A percentile compares a stretch with the other conserved stretches of the same genome.
phyloP scores from a whole-genome alignment of 2,329 filamentous ascomycete species.

The Daldinia sp. region DNA sequence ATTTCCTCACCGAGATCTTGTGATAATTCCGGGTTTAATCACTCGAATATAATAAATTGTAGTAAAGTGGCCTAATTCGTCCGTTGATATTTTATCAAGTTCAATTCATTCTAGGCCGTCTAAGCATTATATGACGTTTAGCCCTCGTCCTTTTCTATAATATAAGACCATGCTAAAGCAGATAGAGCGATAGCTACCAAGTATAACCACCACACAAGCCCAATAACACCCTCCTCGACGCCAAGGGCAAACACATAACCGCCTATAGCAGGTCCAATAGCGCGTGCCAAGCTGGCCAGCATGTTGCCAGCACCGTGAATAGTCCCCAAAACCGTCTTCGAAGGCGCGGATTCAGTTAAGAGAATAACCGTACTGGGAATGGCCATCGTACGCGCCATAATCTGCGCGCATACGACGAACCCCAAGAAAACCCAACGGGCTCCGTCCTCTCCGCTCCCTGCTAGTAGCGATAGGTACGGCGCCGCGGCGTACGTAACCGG shows the following conservation, averaged over 20 bases:
- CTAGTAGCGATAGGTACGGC: conserved; percentile 70
- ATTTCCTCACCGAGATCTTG: not conserved
- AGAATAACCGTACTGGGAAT: conserved; percentile 57
- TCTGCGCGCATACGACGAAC: conserved; percentile 68
- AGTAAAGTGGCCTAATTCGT: not conserved
- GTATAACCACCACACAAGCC: conserved; percentile 51
- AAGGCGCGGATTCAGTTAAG: conserved; percentile 55
- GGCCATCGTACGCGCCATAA: conserved; percentile 70
- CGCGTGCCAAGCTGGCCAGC: conserved; percentile 48
- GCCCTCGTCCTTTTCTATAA: conserved; percentile 39
- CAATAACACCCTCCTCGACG: conserved; percentile 46
- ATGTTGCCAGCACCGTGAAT: conserved; percentile 54
- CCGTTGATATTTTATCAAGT: not conserved
- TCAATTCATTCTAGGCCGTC: not conserved
- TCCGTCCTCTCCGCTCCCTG: conserved; percentile 50
- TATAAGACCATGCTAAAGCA: conserved; percentile 49
- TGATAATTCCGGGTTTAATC: not conserved
- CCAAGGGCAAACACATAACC: conserved; percentile 50
- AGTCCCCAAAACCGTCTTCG: conserved; percentile 53
- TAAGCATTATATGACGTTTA: not conserved
- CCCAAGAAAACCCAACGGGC: conserved; percentile 67
- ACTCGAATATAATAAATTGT: not conserved
- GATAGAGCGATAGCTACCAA: conserved; percentile 46
- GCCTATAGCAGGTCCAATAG: conserved; percentile 46
- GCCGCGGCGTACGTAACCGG: conserved; percentile 69